Evolutionary conservation across 78 protist genomes (phyloP).

Genomic region (Dictyostelium citrinum): DNA sequence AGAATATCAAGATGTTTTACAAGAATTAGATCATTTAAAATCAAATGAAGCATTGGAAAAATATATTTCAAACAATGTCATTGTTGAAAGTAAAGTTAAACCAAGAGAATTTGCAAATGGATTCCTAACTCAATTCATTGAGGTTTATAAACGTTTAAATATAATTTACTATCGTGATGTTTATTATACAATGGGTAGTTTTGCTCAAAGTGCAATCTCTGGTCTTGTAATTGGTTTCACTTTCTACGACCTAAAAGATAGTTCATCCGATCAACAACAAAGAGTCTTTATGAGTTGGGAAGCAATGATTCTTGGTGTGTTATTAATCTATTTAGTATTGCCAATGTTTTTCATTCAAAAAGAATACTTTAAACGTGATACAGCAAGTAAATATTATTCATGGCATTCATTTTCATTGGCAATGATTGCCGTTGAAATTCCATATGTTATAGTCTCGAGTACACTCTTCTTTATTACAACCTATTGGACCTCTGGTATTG

Average conservation of each 20-base stretch:
- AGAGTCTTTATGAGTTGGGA: constrained; percentile 58
- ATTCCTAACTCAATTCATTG: constrained; percentile 11
- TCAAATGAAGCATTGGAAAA: background rate
- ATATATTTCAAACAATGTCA: background rate
- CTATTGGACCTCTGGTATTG: constrained; percentile 64
- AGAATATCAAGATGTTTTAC: background rate
- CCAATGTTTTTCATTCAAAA: constrained; percentile 46
- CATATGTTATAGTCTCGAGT: constrained; percentile 9
- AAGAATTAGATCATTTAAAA: constrained; percentile 11
- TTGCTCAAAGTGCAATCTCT: constrained; percentile 35
- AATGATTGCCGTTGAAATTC: constrained; percentile 61
- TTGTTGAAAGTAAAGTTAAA: background rate
- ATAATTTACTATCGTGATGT: constrained; percentile 62
- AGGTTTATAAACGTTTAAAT: constrained; percentile 75
- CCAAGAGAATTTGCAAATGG: constrained; percentile 58
- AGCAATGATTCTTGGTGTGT: constrained; percentile 31
- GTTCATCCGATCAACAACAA: constrained; percentile 53
- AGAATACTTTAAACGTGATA: constrained; percentile 17
- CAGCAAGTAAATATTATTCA: constrained; percentile 43
- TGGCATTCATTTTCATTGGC: constrained; percentile 54
- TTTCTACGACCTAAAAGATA: constrained; percentile 14
- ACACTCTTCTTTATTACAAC: constrained; percentile 31
- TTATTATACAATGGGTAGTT: constrained; percentile 36
- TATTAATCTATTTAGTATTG: constrained; percentile 28
- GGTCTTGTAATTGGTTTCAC: constrained; percentile 74